Evolutionary conservation across 1,139 yeast genomes (phyloP).

Genomic region (Kodamaea plutei): DNA sequence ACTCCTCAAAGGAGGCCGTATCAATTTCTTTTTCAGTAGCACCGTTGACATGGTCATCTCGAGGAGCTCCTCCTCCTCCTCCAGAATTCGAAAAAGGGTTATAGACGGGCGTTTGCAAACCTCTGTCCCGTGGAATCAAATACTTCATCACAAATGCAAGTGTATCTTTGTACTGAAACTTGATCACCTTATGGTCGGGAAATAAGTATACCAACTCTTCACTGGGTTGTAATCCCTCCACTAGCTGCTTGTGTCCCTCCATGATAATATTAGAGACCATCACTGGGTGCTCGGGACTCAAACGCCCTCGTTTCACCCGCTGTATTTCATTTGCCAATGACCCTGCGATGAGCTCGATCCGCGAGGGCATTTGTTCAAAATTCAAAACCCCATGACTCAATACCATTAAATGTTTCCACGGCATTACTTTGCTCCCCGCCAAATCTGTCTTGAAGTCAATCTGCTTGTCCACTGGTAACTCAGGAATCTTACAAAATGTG

Average conservation of each 20-base stretch:
- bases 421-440: conserved; percentile 44
- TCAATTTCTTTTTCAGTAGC: background rate
- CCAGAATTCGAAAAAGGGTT: conserved; percentile 27
- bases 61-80: background rate
- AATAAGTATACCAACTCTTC: conserved; percentile 40
- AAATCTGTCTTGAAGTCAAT: conserved; percentile 39
- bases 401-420: conserved; percentile 55
- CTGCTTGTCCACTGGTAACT: conserved; percentile 38
- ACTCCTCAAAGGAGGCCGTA: conserved; percentile 17
- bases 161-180: conserved; percentile 28
- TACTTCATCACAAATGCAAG: conserved; percentile 41
- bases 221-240: conserved; percentile 3
- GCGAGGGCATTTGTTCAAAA: conserved; percentile 51
- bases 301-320: conserved; percentile 21
- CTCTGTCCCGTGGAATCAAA: conserved; percentile 27
- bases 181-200: conserved; percentile 50
- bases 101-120: conserved; percentile 8
- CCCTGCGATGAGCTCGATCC: conserved; percentile 46
- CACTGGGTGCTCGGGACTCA: conserved; percentile 48
- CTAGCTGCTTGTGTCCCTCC: conserved; percentile 4
- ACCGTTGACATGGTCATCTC: background rate
- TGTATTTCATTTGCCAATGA: conserved; percentile 37
- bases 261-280: conserved; percentile 41
- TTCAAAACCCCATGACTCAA: conserved; percentile 34
- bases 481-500: conserved; percentile 48